phyloP scores from a whole-genome alignment of 1,284 basidiomycete species.

The Cryptococcus jaspeensis region DNA sequence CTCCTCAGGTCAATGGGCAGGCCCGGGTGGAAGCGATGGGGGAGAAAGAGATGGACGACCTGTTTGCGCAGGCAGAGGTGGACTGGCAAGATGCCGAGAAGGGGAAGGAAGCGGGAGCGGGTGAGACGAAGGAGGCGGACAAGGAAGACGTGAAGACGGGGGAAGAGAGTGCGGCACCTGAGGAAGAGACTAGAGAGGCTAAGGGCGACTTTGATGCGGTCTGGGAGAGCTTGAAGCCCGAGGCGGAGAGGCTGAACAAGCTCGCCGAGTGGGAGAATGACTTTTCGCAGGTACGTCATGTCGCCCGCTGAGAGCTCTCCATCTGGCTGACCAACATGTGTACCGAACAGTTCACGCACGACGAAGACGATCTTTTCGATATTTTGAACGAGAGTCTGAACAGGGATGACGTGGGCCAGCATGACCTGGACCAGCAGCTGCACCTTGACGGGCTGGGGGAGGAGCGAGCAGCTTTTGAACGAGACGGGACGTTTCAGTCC shows the following conservation, averaged over 20 bases:
- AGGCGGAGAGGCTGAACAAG: constrained; percentile 57
- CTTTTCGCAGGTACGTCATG: constrained; percentile 63
- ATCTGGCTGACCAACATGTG: background rate
- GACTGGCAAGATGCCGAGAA: constrained; percentile 63
- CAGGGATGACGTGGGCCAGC: constrained; percentile 41
- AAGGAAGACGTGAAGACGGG: constrained; percentile 53
- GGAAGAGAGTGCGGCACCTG: constrained; percentile 53
- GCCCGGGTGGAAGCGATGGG: too few relatives aligned
- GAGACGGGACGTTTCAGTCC: constrained; percentile 1
- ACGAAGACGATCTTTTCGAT: constrained; percentile 48
- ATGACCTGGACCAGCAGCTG: constrained; percentile 38
- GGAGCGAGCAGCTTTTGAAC: constrained; percentile 5
- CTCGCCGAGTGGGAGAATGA: constrained; percentile 84
- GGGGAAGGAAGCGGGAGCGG: constrained; percentile 19
- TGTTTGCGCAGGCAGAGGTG: constrained; percentile 60
- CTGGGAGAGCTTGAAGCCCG: constrained; percentile 53
- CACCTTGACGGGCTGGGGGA: constrained; percentile 31
- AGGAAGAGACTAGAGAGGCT: constrained; percentile 49
- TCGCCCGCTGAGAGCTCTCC: background rate
- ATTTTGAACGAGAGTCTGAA: constrained; percentile 45
- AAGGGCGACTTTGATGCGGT: constrained; percentile 52
- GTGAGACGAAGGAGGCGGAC: constrained; percentile 45
- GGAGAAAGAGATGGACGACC: constrained; percentile 16
- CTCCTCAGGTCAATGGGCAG: too few relatives aligned
- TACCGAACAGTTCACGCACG: constrained; percentile 38